Evolutionary conservation across 257 asterid species (phyloP), one percentile per base, ranked within the genome.

Genomic region (Ajuga chamaepitys): DNA sequence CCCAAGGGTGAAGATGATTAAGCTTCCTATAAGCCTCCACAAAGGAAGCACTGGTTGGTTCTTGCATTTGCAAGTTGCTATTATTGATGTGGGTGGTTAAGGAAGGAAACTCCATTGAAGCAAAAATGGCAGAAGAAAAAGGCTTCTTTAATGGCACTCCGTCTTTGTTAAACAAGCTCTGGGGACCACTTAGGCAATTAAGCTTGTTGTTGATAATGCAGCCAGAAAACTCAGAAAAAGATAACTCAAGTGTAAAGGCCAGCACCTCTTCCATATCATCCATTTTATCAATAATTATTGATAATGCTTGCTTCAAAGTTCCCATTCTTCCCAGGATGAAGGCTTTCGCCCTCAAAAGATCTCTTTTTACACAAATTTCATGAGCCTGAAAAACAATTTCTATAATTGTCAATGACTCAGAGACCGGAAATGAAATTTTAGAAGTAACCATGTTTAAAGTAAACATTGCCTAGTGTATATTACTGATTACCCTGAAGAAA

Each of bases 311-410:
- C 84, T 83, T 90, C 6, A 93, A 38, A 67, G 88, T 90, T 76
- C 99, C 99, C 99, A 90, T 94, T 83, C 98, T 86, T 83, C 99
- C 99, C 38, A 94, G 93, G 70, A 94, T 85, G 78, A 88, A 94
- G 68, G 90, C 98, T 85, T 88, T 97, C 85, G 88, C 98, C 64
- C 75, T 73, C 35, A 94, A 71, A 66, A 94, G 80, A 73, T 75
- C 85, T 77, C 83, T 83, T 75, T 70, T 77, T 24, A 88, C 83
- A 70, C 96, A 90, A 66, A 90, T 86, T 66, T 94, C 98, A 83
- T 86, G 85, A 58, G 99, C 99, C 99, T 93, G 89, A n/a, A n/a
- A 58, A 58, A 68, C 50, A 13, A 70, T 63, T 70, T 63, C 54
- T 51, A 25, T 24, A 25, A 64, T 47, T 17, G 64, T 70, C 64